Percentiles rank a stretch among this genome's conserved stretches.
phyloP scores from a whole-genome alignment of 345 rosid genomes.

The Clarkia xantiana region DNA sequence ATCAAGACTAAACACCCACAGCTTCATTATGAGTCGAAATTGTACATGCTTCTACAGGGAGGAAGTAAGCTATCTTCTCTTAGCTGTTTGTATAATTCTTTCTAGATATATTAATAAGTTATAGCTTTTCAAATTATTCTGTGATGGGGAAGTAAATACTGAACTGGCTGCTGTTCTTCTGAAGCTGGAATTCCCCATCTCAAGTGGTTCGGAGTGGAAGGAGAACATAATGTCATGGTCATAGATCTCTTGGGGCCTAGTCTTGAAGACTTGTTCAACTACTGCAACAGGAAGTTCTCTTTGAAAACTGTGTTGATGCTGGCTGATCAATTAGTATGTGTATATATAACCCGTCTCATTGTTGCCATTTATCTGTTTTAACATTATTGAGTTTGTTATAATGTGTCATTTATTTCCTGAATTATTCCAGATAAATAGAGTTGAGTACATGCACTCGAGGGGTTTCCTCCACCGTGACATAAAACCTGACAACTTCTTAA shows the following conservation, averaged over 20 bases:
- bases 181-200: constrained; percentile 80
- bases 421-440: constrained; percentile 48
- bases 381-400: constrained; percentile 1
- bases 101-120: not conserved
- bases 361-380: not conserved
- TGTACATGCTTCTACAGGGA: constrained; percentile 85
- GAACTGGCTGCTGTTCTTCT: constrained; percentile 4
- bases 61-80: constrained; percentile 43
- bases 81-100: not conserved
- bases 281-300: constrained; percentile 60
- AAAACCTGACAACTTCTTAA: constrained; percentile 78
- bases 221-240: constrained; percentile 68
- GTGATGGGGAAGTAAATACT: not conserved
- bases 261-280: constrained; percentile 77
- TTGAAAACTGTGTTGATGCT: constrained; percentile 77
- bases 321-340: constrained; percentile 73
- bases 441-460: constrained; percentile 72
- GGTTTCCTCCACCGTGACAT: constrained; percentile 90
- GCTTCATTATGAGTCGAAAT: constrained; percentile 76
- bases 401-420: constrained; percentile 2
- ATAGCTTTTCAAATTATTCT: too few species aligned
- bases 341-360: not conserved
- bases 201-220: constrained; percentile 81
- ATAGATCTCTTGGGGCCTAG: constrained; percentile 90
- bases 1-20: constrained; percentile 82